phyloP scores from a whole-genome alignment of 2,329 filamentous ascomycete genomes.

The Xylaria sp. region DNA sequence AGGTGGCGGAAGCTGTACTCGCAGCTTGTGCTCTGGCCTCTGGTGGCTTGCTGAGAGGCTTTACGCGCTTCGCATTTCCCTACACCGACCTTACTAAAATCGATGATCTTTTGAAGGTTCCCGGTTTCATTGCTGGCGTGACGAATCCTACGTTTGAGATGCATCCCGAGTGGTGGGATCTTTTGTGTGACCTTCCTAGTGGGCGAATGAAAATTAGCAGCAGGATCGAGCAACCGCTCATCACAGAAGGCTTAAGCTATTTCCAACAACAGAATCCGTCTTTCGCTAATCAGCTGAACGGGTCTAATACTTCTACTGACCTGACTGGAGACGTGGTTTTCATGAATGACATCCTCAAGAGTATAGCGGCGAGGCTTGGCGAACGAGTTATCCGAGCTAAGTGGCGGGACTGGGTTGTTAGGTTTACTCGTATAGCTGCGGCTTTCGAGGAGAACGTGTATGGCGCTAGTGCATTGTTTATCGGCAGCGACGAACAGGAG shows the following conservation, averaged over 20 bases:
- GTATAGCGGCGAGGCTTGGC: constrained; percentile 85
- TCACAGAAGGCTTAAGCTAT: constrained; percentile 85
- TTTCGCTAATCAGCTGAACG: constrained; percentile 62
- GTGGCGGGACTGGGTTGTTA: constrained; percentile 93
- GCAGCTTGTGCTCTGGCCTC: constrained; percentile 95
- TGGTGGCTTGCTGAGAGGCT: constrained; percentile 90
- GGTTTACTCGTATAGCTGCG: constrained; percentile 90
- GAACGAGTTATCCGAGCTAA: constrained; percentile 91
- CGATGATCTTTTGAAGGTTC: constrained; percentile 93
- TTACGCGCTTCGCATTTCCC: constrained; percentile 95
- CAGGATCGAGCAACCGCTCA: constrained; percentile 80
- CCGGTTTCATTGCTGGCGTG: constrained; percentile 96
- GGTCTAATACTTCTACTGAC: constrained; percentile 58
- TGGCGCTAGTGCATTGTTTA: constrained; percentile 88
- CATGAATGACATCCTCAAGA: constrained; percentile 85
- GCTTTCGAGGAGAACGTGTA: constrained; percentile 97
- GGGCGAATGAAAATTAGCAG: constrained; percentile 95
- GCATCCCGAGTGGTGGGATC: constrained; percentile 98
- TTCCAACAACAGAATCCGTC: constrained; percentile 83
- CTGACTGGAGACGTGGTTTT: constrained; percentile 88
- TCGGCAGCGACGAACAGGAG: constrained; percentile 79
- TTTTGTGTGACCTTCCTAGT: constrained; percentile 90
- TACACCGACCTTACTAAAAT: constrained; percentile 99
- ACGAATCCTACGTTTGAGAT: constrained; percentile 96
- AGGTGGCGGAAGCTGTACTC: constrained; percentile 96